phyloP scores from a whole-genome alignment of 768 basidiomycete species.

The Lactarius hengduanensis region DNA sequence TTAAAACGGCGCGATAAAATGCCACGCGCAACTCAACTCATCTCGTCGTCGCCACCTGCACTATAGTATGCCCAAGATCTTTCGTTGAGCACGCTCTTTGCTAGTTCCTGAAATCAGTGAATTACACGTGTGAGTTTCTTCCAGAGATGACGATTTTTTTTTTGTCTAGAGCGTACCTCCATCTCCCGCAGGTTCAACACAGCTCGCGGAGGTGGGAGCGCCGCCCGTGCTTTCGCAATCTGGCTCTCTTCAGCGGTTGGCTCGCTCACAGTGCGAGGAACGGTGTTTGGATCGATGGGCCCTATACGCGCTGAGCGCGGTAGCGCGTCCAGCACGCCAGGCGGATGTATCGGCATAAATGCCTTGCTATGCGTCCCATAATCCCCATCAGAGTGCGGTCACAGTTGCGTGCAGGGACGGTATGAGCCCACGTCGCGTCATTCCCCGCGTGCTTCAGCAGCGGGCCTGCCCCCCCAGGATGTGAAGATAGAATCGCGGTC shows the following conservation, averaged over 20 bases:
- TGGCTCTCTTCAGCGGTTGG: constrained; percentile 35
- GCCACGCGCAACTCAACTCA: constrained; percentile 20
- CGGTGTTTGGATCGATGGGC: constrained; percentile 32
- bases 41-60: constrained; percentile 34
- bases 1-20: constrained; percentile 18
- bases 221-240: constrained; percentile 31
- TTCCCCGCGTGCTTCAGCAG: constrained; percentile 87
- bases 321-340: constrained; percentile 29
- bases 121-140: not conserved
- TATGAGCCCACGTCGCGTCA: constrained; percentile 70
- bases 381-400: constrained; percentile 12
- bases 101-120: constrained; percentile 27
- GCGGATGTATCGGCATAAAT: constrained; percentile 28
- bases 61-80: constrained; percentile 37
- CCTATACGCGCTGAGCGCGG: constrained; percentile 34
- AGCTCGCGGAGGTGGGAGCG: constrained; percentile 31
- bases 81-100: constrained; percentile 32
- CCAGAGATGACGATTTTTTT: not conserved
- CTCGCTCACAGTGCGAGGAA: constrained; percentile 26
- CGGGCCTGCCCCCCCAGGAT: constrained; percentile 73
- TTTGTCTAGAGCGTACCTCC: constrained; percentile 26
- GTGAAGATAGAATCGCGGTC: constrained; percentile 27
- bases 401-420: constrained; percentile 4
- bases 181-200: constrained; percentile 36
- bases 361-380: constrained; percentile 24